Percentiles rank a stretch among this genome's conserved stretches.
Evolutionary conservation across 2,329 filamentous ascomycete species (phyloP).

Genomic region (Fusarium buharicum): DNA sequence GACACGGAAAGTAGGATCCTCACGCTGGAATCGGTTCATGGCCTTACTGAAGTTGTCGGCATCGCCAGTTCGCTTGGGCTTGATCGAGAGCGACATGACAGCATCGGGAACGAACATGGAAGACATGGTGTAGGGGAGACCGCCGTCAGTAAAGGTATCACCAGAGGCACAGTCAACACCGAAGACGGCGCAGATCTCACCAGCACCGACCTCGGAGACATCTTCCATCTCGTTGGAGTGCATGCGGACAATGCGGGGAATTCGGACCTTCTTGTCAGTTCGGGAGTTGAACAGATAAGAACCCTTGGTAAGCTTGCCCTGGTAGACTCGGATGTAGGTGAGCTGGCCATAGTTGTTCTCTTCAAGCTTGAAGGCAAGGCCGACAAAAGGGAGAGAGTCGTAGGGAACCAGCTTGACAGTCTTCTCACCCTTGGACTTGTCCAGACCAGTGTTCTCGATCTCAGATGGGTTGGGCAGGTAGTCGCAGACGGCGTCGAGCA

Average conservation of each 20-base stretch:
- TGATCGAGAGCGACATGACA: constrained; percentile 97
- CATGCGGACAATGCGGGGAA: constrained; percentile 98
- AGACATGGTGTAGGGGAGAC: constrained; percentile 92
- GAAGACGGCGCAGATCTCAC: constrained; percentile 98
- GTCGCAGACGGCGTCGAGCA: constrained; percentile 96
- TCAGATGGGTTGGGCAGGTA: constrained; percentile 93
- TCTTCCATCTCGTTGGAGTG: constrained; percentile 99
- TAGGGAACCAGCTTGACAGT: constrained; percentile 91
- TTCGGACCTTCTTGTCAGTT: constrained; percentile 94
- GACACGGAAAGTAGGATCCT: constrained; percentile 97
- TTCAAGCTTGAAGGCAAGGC: constrained; percentile 97
- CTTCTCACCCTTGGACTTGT: constrained; percentile 80
- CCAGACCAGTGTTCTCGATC: constrained; percentile 88
- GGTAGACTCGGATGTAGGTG: constrained; percentile 98
- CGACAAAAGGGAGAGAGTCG: constrained; percentile 92
- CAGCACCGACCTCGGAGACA: constrained; percentile 88
- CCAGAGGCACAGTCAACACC: constrained; percentile 97
- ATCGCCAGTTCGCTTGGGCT: constrained; percentile 92
- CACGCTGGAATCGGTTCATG: constrained; percentile 97
- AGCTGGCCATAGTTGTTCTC: constrained; percentile 98
- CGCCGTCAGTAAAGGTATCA: constrained; percentile 96
- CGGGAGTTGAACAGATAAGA: constrained; percentile 93
- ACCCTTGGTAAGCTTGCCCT: constrained; percentile 89
- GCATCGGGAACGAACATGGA: constrained; percentile 99
- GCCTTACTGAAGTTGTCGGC: constrained; percentile 96